These are phyloP conservation scores for Lonicera japonica DNA, from an alignment of 129 eudicot genomes.

Conservation along the genomic window DNA sequence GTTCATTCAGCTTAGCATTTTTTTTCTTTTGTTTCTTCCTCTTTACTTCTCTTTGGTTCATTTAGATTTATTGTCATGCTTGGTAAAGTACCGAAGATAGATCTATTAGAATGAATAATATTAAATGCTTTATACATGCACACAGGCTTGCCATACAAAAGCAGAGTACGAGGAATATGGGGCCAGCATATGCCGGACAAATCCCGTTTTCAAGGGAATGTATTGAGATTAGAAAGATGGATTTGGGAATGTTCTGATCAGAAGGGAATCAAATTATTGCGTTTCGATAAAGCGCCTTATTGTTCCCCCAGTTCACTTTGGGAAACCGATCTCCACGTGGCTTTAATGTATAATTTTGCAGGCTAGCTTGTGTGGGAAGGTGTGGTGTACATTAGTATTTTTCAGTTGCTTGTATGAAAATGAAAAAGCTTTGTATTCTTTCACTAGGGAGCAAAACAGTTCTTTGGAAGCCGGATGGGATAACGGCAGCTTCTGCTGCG, in stretches of 20 bases:
- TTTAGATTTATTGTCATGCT: too few species aligned
- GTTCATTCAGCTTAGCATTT: too few species aligned
- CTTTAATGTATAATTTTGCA: constrained; percentile 20
- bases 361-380: constrained; percentile 22
- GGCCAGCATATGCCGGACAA: constrained; percentile 97
- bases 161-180: constrained; percentile 97
- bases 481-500: constrained; percentile 23
- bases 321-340: constrained; percentile 1
- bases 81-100: too few species aligned
- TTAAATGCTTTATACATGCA: background rate
- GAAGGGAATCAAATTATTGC: background rate
- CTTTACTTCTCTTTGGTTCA: too few species aligned
- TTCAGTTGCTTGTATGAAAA: constrained; percentile 27
- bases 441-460: constrained; percentile 31
- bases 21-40: too few species aligned
- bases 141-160: constrained; percentile 96
- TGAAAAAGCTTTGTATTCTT: constrained; percentile 36
- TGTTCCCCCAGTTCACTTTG: background rate
- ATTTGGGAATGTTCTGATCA: background rate
- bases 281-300: background rate
- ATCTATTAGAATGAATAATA: too few species aligned
- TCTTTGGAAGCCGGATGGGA: constrained; percentile 17
- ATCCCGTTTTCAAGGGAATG: constrained; percentile 99
- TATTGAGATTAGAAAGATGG: constrained; percentile 33
- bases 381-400: constrained; percentile 42